phyloP scores from a whole-genome alignment of 2,329 filamentous ascomycete species.

The Penicillium sp. region DNA sequence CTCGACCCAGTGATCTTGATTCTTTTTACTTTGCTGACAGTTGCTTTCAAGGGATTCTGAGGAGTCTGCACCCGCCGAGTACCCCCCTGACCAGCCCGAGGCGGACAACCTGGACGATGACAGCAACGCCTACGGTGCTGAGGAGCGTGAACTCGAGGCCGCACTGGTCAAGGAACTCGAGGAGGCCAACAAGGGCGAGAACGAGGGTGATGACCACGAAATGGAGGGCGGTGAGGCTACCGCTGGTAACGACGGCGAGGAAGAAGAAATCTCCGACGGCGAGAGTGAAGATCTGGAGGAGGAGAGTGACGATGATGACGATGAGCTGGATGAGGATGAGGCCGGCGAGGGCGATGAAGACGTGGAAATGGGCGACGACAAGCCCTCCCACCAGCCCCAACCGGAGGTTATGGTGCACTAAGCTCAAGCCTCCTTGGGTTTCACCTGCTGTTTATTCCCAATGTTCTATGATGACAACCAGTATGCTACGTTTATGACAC shows the following conservation, averaged over 20 bases:
- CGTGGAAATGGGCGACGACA: slow-evolving; percentile 58
- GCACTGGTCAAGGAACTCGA: slow-evolving; percentile 55
- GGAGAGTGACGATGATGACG: slow-evolving; percentile 70
- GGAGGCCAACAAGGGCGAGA: slow-evolving; percentile 46
- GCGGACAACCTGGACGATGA: slow-evolving; percentile 84
- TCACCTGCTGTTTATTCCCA: slow-evolving; percentile 12
- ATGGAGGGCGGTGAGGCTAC: slow-evolving; percentile 69
- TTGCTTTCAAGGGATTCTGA: slow-evolving; percentile 78
- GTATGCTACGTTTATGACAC: slow-evolving; percentile 31
- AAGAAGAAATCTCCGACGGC: slow-evolving; percentile 71
- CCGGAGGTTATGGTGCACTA: slow-evolving; percentile 50
- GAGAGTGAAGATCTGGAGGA: slow-evolving; percentile 77
- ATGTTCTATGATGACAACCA: slow-evolving; percentile 33
- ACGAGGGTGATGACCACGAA: slow-evolving; percentile 61
- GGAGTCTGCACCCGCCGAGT: slow-evolving; percentile 91
- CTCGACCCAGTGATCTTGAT: not conserved
- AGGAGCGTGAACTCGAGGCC: slow-evolving; percentile 75
- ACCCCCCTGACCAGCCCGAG: slow-evolving; percentile 95
- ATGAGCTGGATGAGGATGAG: slow-evolving; percentile 65
- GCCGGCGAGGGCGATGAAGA: slow-evolving; percentile 58
- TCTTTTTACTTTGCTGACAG: not conserved
- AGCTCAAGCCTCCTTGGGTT: slow-evolving; percentile 7
- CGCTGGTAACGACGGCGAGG: slow-evolving; percentile 48
- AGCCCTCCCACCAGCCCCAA: slow-evolving; percentile 36
- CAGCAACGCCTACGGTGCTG: slow-evolving; percentile 79